Evolutionary conservation across 2,329 filamentous ascomycete genomes (phyloP).

Genomic region (Aspergillus sp.): DNA sequence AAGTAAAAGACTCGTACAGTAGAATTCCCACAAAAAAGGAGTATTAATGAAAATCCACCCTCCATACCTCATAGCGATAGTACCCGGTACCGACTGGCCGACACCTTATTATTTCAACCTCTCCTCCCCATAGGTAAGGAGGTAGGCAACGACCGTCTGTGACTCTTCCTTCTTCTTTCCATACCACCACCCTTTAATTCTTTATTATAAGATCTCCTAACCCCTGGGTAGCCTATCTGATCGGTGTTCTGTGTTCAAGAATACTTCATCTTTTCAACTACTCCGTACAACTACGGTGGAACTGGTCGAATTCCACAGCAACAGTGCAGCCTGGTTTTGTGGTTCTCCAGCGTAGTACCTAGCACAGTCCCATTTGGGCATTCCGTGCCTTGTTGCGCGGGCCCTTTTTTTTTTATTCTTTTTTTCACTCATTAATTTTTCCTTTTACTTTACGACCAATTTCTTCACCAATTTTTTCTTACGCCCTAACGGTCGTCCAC

Average conservation of each 20-base stretch:
- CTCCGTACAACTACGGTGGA: conserved; percentile 5
- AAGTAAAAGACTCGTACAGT: conserved; percentile 7
- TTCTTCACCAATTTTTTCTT: conserved; percentile 4
- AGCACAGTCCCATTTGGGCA: conserved; percentile 22
- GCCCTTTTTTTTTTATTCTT: conserved; percentile 9
- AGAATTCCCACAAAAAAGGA: conserved; percentile 1
- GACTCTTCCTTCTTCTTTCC: conserved; percentile 2
- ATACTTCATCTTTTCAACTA: background rate
- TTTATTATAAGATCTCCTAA: background rate
- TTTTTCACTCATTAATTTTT: conserved; percentile 5
- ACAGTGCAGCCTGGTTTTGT: conserved; percentile 16
- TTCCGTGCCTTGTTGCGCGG: conserved; percentile 16
- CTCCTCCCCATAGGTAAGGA: conserved; percentile 5
- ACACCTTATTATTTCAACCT: conserved; percentile 22
- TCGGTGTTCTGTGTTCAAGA: too few relatives aligned
- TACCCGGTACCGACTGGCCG: background rate
- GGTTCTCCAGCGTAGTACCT: conserved; percentile 16
- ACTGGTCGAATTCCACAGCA: conserved; percentile 7
- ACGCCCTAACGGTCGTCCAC: conserved; percentile 2
- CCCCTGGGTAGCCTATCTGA: background rate
- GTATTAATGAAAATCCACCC: background rate
- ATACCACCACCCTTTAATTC: background rate
- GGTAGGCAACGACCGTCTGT: background rate
- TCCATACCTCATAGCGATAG: conserved; percentile 1
- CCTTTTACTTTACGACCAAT: conserved; percentile 8